Conservation (phyloP, 169 alveolate species). For the Blepharisma undulans region DNA sequence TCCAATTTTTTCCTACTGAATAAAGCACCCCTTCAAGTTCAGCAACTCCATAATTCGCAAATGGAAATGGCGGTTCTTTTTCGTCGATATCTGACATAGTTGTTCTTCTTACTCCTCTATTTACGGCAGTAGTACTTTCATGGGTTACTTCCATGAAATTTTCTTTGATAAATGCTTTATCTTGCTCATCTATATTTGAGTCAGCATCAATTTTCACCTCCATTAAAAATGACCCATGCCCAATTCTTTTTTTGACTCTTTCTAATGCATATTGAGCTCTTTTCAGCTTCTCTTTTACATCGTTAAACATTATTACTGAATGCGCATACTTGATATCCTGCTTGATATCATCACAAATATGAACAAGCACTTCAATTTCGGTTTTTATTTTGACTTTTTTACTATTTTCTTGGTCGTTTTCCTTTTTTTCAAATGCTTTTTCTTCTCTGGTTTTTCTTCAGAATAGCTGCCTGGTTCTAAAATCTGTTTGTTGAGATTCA, state of each 20-base stretch:
- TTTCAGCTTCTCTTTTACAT: background rate
- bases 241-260: conserved; percentile 23
- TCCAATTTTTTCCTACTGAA: conserved; percentile 12
- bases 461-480: conserved; percentile 17
- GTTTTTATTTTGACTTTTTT: background rate
- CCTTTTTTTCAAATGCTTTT: background rate
- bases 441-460: conserved; percentile 22
- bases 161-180: background rate
- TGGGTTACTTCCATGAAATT: background rate
- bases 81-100: background rate
- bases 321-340: background rate
- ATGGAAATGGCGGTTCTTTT: background rate
- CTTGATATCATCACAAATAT: background rate
- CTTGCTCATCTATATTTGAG: conserved; percentile 20
- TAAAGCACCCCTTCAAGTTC: background rate
- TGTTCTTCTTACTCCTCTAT: background rate
- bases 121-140: background rate
- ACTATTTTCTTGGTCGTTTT: background rate
- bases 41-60: background rate
- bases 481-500: background rate
- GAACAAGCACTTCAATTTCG: background rate
- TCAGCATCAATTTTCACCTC: background rate
- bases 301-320: conserved; percentile 9
- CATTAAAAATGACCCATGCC: background rate
- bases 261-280: background rate